phyloP scores from a whole-genome alignment of 164 flowering plant genomes.

The Dillenia suffruticosa region DNA sequence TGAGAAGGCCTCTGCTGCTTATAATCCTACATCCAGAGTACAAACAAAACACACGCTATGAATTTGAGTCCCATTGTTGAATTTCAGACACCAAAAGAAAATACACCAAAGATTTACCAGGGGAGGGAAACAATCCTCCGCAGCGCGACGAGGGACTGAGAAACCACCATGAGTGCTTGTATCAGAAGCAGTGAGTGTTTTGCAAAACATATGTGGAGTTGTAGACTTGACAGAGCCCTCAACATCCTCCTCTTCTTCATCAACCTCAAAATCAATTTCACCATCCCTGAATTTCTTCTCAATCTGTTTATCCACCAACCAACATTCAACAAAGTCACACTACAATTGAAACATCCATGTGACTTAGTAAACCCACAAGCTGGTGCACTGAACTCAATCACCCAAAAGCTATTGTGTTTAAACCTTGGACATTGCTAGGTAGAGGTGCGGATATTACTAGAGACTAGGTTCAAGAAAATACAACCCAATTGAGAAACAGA shows the following conservation, averaged over 20 bases:
- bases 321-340: background rate
- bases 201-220: slow-evolving; percentile 98
- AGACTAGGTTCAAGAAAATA: background rate
- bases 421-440: no score
- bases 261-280: slow-evolving; percentile 23
- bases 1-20: slow-evolving; percentile 95
- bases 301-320: slow-evolving; percentile 26
- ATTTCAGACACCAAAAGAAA: background rate
- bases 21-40: slow-evolving; percentile 57
- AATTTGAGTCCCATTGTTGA: background rate
- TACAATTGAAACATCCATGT: background rate
- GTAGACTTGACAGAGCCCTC: slow-evolving; percentile 39
- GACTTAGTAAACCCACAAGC: background rate
- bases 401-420: no score
- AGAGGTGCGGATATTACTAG: background rate
- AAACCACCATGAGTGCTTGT: slow-evolving; percentile 99
- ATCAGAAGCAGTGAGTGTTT: slow-evolving; percentile 97
- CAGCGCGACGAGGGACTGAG: slow-evolving; percentile 97
- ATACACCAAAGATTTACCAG: slow-evolving; percentile 42
- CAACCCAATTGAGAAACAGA: background rate
- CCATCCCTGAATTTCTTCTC: slow-evolving; percentile 57
- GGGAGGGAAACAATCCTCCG: slow-evolving; percentile 98
- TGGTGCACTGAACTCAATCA: no score
- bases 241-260: slow-evolving; percentile 43
- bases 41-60: background rate